Conservation (phyloP, 2,329 filamentous ascomycete genomes). For the Epichloe elymi region DNA sequence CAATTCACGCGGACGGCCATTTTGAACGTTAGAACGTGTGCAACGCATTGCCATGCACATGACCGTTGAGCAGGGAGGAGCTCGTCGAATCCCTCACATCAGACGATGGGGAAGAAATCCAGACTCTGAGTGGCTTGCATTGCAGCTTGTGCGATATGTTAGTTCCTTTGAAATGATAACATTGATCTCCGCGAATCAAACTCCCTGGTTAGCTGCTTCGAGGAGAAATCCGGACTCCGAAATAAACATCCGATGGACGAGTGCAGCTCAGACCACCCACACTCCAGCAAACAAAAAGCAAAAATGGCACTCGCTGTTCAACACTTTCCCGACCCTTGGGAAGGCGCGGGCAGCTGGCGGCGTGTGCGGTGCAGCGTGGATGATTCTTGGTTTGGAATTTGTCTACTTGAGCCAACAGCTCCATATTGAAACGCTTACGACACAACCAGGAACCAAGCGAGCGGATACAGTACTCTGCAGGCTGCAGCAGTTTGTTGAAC, state of each 20-base stretch:
- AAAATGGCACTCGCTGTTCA: too few relatives aligned
- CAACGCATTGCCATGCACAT: too few relatives aligned
- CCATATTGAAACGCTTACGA: background rate
- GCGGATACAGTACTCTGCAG: background rate
- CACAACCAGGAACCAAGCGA: background rate
- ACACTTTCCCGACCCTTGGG: background rate
- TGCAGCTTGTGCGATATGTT: background rate
- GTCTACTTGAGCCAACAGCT: background rate
- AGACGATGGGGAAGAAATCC: too few relatives aligned
- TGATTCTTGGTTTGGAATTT: background rate
- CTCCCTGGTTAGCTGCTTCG: background rate
- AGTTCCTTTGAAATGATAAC: too few relatives aligned
- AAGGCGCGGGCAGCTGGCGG: background rate
- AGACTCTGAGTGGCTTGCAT: too few relatives aligned
- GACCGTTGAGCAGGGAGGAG: too few relatives aligned
- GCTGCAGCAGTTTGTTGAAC: background rate
- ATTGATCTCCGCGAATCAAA: background rate
- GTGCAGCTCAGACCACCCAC: background rate
- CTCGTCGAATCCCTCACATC: too few relatives aligned
- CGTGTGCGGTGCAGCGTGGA: background rate
- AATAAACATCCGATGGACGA: background rate
- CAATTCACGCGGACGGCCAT: too few relatives aligned
- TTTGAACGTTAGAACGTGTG: too few relatives aligned
- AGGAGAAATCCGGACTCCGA: background rate
- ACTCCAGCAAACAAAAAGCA: background rate